Base-by-base conservation (phyloP, 169 alveolate genomes). In the Babesia caballi region DNA sequence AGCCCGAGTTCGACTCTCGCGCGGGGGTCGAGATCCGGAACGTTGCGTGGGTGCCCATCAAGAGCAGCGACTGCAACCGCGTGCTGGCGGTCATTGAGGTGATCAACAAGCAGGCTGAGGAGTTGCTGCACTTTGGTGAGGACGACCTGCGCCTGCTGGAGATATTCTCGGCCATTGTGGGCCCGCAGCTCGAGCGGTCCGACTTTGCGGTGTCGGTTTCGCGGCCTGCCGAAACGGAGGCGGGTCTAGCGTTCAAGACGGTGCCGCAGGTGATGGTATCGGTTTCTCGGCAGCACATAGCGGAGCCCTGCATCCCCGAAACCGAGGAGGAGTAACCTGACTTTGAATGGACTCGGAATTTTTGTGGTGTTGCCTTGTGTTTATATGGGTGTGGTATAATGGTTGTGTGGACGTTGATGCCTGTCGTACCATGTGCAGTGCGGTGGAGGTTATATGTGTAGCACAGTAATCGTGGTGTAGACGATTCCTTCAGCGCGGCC, bases 51-150 rank as follows among this genome's bases (percentile, higher is more conserved):
- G 76, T 80, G 35, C 88, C 88, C 3, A 80, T 80, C 28, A 80
- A 69, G 63, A 56, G 67, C 47, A 35, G 54, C n/a, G 88, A 80
- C 49, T 67, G 82, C 30, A 35, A 46, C 54, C 66, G 83, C 44
- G 82, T 70, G 30, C 71, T 80, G 25, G 88, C 88, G 3, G 83
- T 80, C 3, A 80, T 80, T 28, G 88, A 80, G 65, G 88, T 69
- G 27, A 57, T 80, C 52, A 80, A 80, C 56, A 80, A 80, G 46
- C 82, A 80, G 56, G 88, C 82, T 8, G 75, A 67, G 33, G 88
- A 80, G 47, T 80, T 80, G 4, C 49, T 69, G 44, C 83, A 67
- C 49, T 80, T 80, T 51, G 65, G 61, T 2, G 83, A 67, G 47
- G 88, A 80, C 42, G 88, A 80, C 49, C 57, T 80, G 36, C 15